These are phyloP conservation scores for Starmerella vitae DNA, from an alignment of 805 yeast genomes.

Conservation along the genomic window DNA sequence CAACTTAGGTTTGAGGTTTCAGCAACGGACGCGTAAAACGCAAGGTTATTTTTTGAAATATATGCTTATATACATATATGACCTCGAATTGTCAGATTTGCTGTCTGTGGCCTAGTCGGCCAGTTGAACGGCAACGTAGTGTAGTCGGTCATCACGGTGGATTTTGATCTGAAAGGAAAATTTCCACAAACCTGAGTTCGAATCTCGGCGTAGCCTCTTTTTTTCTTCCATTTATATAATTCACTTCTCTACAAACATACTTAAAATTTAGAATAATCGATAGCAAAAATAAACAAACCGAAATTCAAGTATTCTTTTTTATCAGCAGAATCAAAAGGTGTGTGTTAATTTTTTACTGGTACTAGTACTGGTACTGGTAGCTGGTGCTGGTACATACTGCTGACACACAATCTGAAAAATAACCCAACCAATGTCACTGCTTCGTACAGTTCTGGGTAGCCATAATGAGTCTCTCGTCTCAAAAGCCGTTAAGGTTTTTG, in stretches of 20 bases:
- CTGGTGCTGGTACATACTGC: too few species aligned
- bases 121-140: slow-evolving; percentile 10
- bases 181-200: slow-evolving; percentile 20
- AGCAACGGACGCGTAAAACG: too few species aligned
- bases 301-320: neutral
- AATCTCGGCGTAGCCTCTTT: slow-evolving; percentile 21
- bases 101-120: slow-evolving; percentile 6
- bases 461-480: neutral
- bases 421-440: slow-evolving; percentile 11
- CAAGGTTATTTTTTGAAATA: too few species aligned
- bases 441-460: slow-evolving; percentile 12
- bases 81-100: neutral
- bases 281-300: neutral
- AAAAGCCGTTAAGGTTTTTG: slow-evolving; percentile 1
- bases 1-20: too few species aligned
- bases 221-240: slow-evolving; percentile 2
- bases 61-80: neutral
- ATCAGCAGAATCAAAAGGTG: too few species aligned
- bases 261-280: neutral
- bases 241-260: neutral
- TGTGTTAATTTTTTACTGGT: too few species aligned
- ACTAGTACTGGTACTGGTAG: too few species aligned
- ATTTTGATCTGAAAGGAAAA: slow-evolving; percentile 9
- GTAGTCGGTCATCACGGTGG: slow-evolving; percentile 16
- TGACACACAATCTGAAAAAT: too few species aligned